phyloP scores from a whole-genome alignment of 768 basidiomycete species.

The Leccinellum luteum region DNA sequence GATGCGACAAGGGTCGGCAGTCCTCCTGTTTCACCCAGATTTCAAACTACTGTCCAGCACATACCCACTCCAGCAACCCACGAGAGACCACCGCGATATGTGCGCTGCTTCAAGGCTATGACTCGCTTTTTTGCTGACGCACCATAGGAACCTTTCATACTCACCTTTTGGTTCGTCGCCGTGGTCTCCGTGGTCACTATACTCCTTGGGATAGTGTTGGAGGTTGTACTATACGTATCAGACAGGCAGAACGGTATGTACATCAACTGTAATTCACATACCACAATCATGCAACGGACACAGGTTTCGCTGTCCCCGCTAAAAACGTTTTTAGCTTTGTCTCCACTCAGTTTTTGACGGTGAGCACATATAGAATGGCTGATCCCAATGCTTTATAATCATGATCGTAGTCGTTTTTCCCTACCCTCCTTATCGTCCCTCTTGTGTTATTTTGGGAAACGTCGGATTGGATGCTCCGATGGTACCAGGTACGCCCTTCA shows the following conservation, averaged over 20 bases:
- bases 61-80: slow-evolving; percentile 45
- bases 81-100: slow-evolving; percentile 42
- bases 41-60: slow-evolving; percentile 44
- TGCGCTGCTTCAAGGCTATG: slow-evolving; percentile 25
- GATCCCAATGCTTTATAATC: background rate
- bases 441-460: slow-evolving; percentile 47
- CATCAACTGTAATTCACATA: background rate
- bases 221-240: slow-evolving; percentile 16
- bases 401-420: slow-evolving; percentile 52
- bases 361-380: slow-evolving; percentile 28
- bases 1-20: background rate
- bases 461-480: slow-evolving; percentile 52
- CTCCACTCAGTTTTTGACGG: slow-evolving; percentile 44
- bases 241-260: slow-evolving; percentile 15
- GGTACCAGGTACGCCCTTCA: slow-evolving; percentile 50
- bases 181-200: slow-evolving; percentile 44
- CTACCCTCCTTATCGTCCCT: slow-evolving; percentile 50
- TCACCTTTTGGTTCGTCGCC: slow-evolving; percentile 40
- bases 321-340: slow-evolving; percentile 49
- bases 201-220: slow-evolving; percentile 13
- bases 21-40: slow-evolving; percentile 32
- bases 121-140: background rate
- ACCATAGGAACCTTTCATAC: slow-evolving; percentile 27
- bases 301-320: slow-evolving; percentile 54
- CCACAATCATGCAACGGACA: background rate